A percentile compares a stretch with the other conserved stretches of the same genome.
Evolutionary conservation across 176 grass and related monocot genomes (phyloP).

Genomic region (Microstegium vimineum): DNA sequence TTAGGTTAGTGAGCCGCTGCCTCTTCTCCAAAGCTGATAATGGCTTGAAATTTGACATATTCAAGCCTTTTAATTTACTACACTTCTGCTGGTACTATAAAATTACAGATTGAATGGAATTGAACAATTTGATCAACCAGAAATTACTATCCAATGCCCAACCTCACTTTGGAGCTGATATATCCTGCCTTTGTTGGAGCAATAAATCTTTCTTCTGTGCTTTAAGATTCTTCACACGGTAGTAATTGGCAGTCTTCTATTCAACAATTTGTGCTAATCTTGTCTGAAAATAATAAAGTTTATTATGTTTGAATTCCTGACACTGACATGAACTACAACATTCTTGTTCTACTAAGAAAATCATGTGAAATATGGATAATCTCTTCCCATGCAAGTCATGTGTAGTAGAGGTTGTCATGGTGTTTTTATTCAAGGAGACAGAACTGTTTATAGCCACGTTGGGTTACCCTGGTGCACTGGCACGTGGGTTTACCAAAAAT

Average conservation of each 20-base stretch:
- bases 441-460: neutral
- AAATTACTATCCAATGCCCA: neutral
- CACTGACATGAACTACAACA: neutral
- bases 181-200: neutral
- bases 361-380: conserved; percentile 1
- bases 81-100: neutral
- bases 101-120: neutral
- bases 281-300: neutral
- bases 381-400: neutral
- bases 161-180: neutral
- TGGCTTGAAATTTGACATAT: neutral
- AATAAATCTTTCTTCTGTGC: neutral
- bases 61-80: neutral
- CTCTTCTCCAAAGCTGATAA: neutral
- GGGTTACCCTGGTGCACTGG: too few relatives aligned
- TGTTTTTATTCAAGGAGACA: neutral
- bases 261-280: neutral
- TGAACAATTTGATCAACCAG: neutral
- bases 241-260: neutral
- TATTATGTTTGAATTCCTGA: neutral
- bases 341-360: neutral
- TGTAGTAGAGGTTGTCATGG: neutral
- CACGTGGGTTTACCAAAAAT: too few relatives aligned
- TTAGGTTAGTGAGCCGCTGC: neutral
- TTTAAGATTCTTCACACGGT: neutral